These are phyloP conservation scores for Mycena pura DNA, from an alignment of 768 basidiomycete species.

Conservation along the genomic window DNA sequence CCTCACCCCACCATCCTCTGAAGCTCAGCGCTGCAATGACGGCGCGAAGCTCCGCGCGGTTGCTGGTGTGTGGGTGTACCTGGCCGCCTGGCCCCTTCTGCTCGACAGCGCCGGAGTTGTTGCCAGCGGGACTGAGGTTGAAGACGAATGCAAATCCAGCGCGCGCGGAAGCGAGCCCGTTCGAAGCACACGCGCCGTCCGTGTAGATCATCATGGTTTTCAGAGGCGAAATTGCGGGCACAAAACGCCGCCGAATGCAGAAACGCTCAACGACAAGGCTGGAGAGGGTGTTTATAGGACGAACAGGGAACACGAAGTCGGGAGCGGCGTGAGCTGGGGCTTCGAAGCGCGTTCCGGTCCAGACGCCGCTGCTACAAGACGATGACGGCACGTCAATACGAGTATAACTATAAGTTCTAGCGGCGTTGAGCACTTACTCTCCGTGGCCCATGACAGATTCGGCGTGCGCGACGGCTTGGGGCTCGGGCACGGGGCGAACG, in stretches of 20 bases:
- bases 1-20: slow-evolving; percentile 33
- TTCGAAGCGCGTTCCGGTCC: neutral
- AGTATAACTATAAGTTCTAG: neutral
- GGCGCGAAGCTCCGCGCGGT: slow-evolving; percentile 43
- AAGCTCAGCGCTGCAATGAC: slow-evolving; percentile 29
- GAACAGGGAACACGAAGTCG: neutral
- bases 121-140: neutral
- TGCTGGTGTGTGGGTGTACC: slow-evolving; percentile 29
- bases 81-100: slow-evolving; percentile 1
- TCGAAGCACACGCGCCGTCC: slow-evolving; percentile 1
- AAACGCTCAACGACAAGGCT: neutral
- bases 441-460: neutral
- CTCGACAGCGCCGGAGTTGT: neutral
- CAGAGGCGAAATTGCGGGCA: neutral
- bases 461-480: neutral
- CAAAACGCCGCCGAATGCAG: neutral
- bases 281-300: neutral
- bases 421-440: neutral
- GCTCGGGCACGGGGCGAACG: neutral
- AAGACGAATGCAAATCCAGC: neutral
- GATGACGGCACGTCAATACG: neutral
- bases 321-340: neutral
- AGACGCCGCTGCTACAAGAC: neutral
- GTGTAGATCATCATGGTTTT: slow-evolving; percentile 9
- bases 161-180: neutral